Base-by-base conservation (phyloP, 1,139 yeast species). In the Zygosaccharomyces pseudobailii region DNA sequence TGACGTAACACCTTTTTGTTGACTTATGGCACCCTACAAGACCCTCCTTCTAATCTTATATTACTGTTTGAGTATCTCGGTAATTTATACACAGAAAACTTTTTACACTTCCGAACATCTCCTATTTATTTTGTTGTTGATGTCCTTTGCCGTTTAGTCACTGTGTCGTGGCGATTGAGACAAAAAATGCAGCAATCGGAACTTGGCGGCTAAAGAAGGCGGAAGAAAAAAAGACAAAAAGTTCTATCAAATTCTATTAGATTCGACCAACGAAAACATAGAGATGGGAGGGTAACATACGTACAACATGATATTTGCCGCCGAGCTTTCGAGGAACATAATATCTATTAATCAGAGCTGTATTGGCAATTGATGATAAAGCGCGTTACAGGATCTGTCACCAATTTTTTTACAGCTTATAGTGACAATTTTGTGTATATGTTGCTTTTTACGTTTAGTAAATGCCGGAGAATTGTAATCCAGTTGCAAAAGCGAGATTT, bases 131-230 rank as follows among this genome's bases (percentile, higher is more conserved):
- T 30, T 30, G 10, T n/a, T 30, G 33, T 30, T 30, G 33, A 30
- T 30, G 13, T 30, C 33, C 13, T 24, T 24, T 9, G 33, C 33
- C 33, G 33, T 30, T 30, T 30, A 30, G 33, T 30, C 33, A 30
- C 33, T 10, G 19, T 10, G 33, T 30, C 6, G 33, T 30, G 19
- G 33, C 33, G 33, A 30, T 30, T 30, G 33, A n/a, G 33, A n/a
- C 10, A 30, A 30, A 28, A 30, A 30, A 30, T 10, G 33, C 33
- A 4, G 33, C 33, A 30, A 30, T 19, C 19, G 19, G 33, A 7
- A 6, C 5, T 19, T 10, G 33, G 41, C 41, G 41, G 41, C 41
- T 38, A 38, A 38, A 30, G 33, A 30, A 30, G 33, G 19, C 33
- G 19, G 33, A 30, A 30, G 33, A 30, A 30, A 6, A 30, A 30